These are phyloP conservation scores for Russula virescens DNA, from an alignment of 768 basidiomycete genomes.

Conservation along the genomic window DNA sequence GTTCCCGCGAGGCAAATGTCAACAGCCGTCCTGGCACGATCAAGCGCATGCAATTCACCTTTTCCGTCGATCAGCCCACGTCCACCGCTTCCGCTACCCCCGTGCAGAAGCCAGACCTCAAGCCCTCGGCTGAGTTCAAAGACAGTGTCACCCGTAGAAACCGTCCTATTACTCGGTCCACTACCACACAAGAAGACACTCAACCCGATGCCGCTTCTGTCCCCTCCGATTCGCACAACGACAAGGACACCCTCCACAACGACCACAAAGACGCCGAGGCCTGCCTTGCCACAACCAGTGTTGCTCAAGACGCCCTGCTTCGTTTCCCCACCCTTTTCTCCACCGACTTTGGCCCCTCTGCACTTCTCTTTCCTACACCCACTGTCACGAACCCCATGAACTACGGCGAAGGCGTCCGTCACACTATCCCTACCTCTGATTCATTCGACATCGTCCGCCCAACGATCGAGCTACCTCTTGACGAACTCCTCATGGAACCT, in stretches of 20 bases:
- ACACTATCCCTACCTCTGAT: constrained; percentile 39
- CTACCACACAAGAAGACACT: constrained; percentile 33
- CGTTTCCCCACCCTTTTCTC: constrained; percentile 72
- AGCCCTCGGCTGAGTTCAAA: constrained; percentile 60
- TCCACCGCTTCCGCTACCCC: constrained; percentile 41
- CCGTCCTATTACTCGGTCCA: constrained; percentile 36
- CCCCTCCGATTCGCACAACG: constrained; percentile 13
- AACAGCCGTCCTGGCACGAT: constrained; percentile 64
- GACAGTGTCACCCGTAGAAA: constrained; percentile 39
- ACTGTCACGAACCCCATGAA: constrained; percentile 63
- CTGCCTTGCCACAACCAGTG: constrained; percentile 20
- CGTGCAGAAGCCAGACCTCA: constrained; percentile 60
- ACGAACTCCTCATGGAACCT: constrained; percentile 61
- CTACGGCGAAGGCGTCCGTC: constrained; percentile 69
- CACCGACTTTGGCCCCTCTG: constrained; percentile 71
- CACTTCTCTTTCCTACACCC: constrained; percentile 62
- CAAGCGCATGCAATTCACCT: constrained; percentile 88
- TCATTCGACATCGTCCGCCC: constrained; percentile 63
- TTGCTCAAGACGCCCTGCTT: constrained; percentile 37
- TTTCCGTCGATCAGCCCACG: constrained; percentile 69
- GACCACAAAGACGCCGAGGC: constrained; percentile 33
- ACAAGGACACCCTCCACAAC: constrained; percentile 35
- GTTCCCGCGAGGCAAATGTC: constrained; percentile 58
- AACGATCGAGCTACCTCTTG: constrained; percentile 82
- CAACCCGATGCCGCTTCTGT: constrained; percentile 1